Evolutionary conservation across 345 rosid species (phyloP), one percentile per base, ranked within the genome.

Genomic region (Syzygium aqueum): DNA sequence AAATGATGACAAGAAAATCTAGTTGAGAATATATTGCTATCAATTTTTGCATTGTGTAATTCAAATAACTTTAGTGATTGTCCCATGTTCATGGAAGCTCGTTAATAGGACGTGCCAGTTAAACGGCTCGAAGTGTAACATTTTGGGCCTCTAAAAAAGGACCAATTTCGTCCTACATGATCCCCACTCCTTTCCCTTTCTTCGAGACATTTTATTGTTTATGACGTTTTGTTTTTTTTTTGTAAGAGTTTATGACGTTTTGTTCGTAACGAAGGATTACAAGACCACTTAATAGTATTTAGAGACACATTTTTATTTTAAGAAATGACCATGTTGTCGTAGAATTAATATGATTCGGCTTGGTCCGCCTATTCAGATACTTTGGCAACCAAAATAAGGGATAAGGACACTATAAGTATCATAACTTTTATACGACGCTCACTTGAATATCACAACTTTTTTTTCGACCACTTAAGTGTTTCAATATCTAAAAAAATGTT

Each of bases 351-450:
- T 28, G 22, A 63, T 28, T 12, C 4, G 2, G 0, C 37, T 28
- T 2, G 0, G 0, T 63, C 40, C 8, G 1, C 3, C 77, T 7
- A 28, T 28, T 0, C 2, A 30, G 5, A 67, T 67, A 67, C 30
- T 65, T 67, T 0, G 2, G 11, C 12, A 14, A 30, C 11, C 12
- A 17, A 8, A 30, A 40, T 40, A 40, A 40, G 43, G 43, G 6
- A 40, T 40, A 40, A 40, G 5, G 6, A 40, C 6, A 40, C 6
- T 40, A 40, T 40, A 40, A 4, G 43, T 40, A 40, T 40, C 6
- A 5, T 40, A 40, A 40, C 43, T 40, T 40, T 40, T 4, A 40
- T 40, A 40, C 6, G 6, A 40, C 43, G 43, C 43, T 40, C 43
- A 40, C 43, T 40, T 40, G 43, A 40, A 40, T 4, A 6, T 40